Evolutionary conservation across 129 eudicot species (phyloP), one percentile per base, ranked within the genome.

Genomic region (Glebionis coronaria): DNA sequence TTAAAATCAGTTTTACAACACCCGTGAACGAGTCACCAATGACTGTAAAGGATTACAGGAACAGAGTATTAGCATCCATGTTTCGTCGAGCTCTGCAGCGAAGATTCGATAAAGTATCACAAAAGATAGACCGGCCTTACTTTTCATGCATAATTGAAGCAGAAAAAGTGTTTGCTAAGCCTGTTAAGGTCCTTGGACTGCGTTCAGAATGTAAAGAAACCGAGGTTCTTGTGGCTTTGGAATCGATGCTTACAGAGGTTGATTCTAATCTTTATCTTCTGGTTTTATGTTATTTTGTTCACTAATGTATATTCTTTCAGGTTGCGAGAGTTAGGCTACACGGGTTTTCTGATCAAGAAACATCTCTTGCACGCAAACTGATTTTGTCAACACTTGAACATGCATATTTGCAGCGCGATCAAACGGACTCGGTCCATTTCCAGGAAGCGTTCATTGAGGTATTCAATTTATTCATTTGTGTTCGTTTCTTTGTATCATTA

Each of bases 351-450:
- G 54, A 49, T 7, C 54, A 49, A 49, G 54, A 49, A 49, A 49
- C 4, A 49, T 49, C 4, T 49, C 54, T 49, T 49, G 54, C 54
- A 49, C 54, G 20, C 54, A 49, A 49, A 49, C 55, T 50, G 0
- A 19, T 50, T 50, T 19, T 50, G 55, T 50, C 20, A 11, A 50
- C 14, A 50, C 55, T 50, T 50, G 20, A n/a, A 13, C 14, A 2
- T n/a, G 55, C 20, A n/a, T 50, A 50, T 50, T 50, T 50, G 55
- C 20, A 50, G 55, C 55, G 20, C 19, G 55, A 50, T 50, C 55
- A 50, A n/a, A 50, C 10, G 55, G 55, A 50, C 8, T 50, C 55
- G 14, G 20, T n/a, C 55, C 55, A 50, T 14, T 50, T 50, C 55
- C 20, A n/a, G 55, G 55, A 5, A 50, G 55, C 14, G 12, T 50